These are phyloP conservation scores for Backusella psychrophila DNA, from an alignment of 192 early-diverging fungal genomes.

Conservation along the genomic window DNA sequence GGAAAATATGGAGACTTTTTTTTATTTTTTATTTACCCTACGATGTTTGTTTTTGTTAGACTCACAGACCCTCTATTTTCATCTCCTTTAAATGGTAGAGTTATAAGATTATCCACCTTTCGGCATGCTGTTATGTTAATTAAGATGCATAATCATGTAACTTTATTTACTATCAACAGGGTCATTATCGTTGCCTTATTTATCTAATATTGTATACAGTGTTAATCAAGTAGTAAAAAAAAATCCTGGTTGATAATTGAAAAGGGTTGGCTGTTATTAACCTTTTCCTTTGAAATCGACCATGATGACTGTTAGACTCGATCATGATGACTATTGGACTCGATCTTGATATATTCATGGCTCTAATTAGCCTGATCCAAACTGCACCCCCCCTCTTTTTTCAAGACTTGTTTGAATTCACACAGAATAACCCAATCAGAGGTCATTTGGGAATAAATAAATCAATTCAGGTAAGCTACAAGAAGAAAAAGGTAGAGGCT, in stretches of 20 bases:
- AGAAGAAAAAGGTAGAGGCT: not conserved
- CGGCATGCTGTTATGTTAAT: not conserved
- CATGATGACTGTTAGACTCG: not conserved
- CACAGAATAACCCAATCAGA: not conserved
- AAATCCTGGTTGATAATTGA: not conserved
- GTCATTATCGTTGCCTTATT: not conserved
- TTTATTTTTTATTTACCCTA: not conserved
- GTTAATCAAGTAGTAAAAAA: not conserved
- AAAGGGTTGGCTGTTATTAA: not conserved
- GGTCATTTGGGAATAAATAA: not conserved
- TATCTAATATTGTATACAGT: not conserved
- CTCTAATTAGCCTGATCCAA: not conserved
- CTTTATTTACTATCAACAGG: not conserved
- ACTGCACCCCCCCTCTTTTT: not conserved
- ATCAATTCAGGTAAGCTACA: not conserved
- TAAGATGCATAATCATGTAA: not conserved
- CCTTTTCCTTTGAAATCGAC: not conserved
- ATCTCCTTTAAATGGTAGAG: too few relatives aligned
- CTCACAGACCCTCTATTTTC: not conserved
- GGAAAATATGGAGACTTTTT: not conserved
- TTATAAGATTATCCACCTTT: too few relatives aligned
- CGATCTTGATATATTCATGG: not conserved
- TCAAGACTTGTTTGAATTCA: not conserved
- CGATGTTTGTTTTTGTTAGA: not conserved
- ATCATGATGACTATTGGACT: not conserved